phyloP scores from a whole-genome alignment of 2,329 filamentous ascomycete genomes.

The Clonostachys sp. region DNA sequence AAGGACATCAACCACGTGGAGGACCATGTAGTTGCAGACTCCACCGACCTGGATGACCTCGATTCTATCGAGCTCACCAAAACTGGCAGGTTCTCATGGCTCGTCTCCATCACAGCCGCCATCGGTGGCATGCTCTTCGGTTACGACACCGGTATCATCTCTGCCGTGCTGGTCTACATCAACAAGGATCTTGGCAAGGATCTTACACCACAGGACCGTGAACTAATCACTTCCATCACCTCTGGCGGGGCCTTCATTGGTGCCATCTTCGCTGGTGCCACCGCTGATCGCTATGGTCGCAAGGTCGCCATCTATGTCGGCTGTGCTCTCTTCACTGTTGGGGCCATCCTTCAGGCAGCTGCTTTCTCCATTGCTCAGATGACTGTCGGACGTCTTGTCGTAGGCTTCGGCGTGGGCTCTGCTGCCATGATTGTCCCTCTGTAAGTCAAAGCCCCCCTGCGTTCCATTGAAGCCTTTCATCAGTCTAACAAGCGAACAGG shows the following conservation, averaged over 20 bases:
- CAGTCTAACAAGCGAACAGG: background rate
- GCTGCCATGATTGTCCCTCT: conserved; percentile 32
- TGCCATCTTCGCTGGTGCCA: background rate
- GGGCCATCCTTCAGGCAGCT: conserved; percentile 10
- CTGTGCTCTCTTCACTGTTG: conserved; percentile 9
- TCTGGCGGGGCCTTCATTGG: background rate
- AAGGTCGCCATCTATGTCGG: background rate
- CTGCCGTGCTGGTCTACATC: conserved; percentile 33
- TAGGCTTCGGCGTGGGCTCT: conserved; percentile 32
- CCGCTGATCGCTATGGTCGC: too few relatives aligned
- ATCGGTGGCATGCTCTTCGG: conserved; percentile 53
- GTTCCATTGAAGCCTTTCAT: background rate
- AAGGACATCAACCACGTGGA: too few relatives aligned
- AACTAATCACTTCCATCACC: too few relatives aligned
- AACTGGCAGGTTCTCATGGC: too few relatives aligned
- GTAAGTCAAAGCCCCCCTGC: background rate
- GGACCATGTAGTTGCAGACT: too few relatives aligned
- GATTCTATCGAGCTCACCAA: too few relatives aligned
- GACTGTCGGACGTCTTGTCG: conserved; percentile 10
- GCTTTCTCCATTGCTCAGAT: conserved; percentile 11
- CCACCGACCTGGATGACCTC: too few relatives aligned
- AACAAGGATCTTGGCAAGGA: too few relatives aligned
- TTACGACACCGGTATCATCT: conserved; percentile 50
- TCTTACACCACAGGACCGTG: too few relatives aligned
- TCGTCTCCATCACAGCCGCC: conserved; percentile 25